Conservation (phyloP, 257 asterid genomes). For the Fraxinus quadrangulata region DNA sequence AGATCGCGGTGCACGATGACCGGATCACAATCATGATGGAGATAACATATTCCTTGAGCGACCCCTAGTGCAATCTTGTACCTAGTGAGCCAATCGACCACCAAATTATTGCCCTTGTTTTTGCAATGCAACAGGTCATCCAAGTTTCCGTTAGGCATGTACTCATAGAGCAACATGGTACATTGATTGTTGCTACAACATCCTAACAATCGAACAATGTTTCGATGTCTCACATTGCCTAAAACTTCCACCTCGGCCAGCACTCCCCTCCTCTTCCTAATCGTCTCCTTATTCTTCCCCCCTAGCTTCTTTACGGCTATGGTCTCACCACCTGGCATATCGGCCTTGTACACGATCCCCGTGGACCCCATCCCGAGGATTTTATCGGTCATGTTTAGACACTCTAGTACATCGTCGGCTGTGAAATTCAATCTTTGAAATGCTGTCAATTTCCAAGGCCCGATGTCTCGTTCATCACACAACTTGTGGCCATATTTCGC, state of each 20-base stretch:
- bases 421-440: constrained; percentile 78
- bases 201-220: constrained; percentile 52
- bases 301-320: constrained; percentile 84
- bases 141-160: constrained; percentile 52
- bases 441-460: constrained; percentile 90
- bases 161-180: constrained; percentile 54
- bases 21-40: constrained; percentile 68
- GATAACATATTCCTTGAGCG: constrained; percentile 60
- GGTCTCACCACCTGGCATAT: constrained; percentile 44
- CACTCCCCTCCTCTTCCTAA: constrained; percentile 55
- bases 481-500: constrained; percentile 43
- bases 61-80: constrained; percentile 58
- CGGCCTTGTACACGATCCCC: constrained; percentile 75
- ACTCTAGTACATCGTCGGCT: constrained; percentile 59
- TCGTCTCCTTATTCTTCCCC: constrained; percentile 51
- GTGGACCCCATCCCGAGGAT: constrained; percentile 72
- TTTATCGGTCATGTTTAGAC: constrained; percentile 50
- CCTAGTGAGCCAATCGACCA: constrained; percentile 50
- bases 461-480: constrained; percentile 46
- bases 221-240: constrained; percentile 55
- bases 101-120: constrained; percentile 20
- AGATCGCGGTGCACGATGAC: constrained; percentile 58
- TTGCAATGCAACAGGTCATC: constrained; percentile 46
- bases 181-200: constrained; percentile 43
- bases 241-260: constrained; percentile 69